phyloP scores from a whole-genome alignment of 1,284 basidiomycete species.

The Earliella scabrosa region DNA sequence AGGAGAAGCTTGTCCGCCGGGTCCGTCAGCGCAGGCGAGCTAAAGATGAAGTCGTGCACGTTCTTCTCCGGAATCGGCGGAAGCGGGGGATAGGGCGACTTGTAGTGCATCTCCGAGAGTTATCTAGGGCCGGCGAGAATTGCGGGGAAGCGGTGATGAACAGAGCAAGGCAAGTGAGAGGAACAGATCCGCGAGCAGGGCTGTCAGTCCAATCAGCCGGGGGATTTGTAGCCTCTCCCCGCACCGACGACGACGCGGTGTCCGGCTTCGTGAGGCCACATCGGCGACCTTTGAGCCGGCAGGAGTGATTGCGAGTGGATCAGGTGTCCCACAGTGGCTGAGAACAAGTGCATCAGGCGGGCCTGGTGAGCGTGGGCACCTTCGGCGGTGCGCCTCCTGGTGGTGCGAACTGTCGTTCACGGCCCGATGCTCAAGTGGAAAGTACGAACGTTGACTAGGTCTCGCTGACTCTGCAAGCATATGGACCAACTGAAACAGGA shows the following conservation, averaged over 20 bases:
- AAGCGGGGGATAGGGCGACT: slow-evolving; percentile 41
- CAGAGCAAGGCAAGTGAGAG: background rate
- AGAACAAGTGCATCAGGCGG: too few relatives aligned
- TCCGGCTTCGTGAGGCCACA: slow-evolving; percentile 1
- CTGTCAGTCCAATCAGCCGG: too few relatives aligned
- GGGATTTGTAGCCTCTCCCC: slow-evolving; percentile 12
- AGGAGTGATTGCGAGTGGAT: background rate
- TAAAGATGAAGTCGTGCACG: slow-evolving; percentile 57
- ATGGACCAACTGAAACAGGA: too few relatives aligned
- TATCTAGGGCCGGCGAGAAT: background rate
- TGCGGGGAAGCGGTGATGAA: too few relatives aligned
- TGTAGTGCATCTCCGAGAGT: slow-evolving; percentile 39
- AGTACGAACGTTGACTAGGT: too few relatives aligned
- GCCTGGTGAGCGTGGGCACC: too few relatives aligned
- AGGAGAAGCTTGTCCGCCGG: slow-evolving; percentile 60
- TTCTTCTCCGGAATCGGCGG: slow-evolving; percentile 53
- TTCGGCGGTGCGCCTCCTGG: too few relatives aligned
- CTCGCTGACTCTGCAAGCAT: too few relatives aligned
- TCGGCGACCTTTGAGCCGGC: slow-evolving; percentile 23
- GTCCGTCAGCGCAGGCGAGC: slow-evolving; percentile 23
- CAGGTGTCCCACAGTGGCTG: too few relatives aligned
- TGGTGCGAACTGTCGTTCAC: too few relatives aligned
- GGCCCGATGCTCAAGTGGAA: too few relatives aligned
- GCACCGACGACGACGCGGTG: background rate
- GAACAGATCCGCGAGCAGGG: background rate